phyloP scores from a whole-genome alignment of 2,329 filamentous ascomycete species.

The Penicillium olsonii region DNA sequence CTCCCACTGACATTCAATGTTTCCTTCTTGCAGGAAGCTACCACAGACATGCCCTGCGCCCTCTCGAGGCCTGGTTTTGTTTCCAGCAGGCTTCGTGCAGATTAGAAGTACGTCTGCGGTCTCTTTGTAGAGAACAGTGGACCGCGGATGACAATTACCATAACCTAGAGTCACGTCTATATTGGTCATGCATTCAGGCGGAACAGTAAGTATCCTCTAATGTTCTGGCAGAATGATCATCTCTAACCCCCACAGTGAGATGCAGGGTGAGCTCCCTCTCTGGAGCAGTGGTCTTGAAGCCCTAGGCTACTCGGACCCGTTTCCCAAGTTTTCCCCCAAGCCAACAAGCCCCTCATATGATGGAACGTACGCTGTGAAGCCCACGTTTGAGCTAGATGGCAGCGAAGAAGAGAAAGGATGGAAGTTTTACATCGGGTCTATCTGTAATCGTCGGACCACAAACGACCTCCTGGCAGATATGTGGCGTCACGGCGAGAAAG shows the following conservation, averaged over 20 bases:
- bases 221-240: background rate
- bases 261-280: constrained; percentile 25
- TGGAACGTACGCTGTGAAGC: constrained; percentile 5
- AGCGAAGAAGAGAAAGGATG: constrained; percentile 25
- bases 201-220: constrained; percentile 19
- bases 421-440: constrained; percentile 26
- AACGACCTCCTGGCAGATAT: constrained; percentile 26
- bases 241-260: constrained; percentile 17
- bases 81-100: constrained; percentile 28
- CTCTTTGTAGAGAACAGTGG: constrained; percentile 25
- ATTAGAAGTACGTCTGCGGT: constrained; percentile 25
- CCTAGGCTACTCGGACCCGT: constrained; percentile 22
- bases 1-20: constrained; percentile 25
- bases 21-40: constrained; percentile 26
- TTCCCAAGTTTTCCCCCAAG: constrained; percentile 18
- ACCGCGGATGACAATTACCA: constrained; percentile 23
- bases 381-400: constrained; percentile 7
- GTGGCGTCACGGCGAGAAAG: constrained; percentile 23
- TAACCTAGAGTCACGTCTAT: constrained; percentile 26
- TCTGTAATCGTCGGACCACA: constrained; percentile 25
- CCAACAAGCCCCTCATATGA: constrained; percentile 12
- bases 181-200: constrained; percentile 29
- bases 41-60: constrained; percentile 23
- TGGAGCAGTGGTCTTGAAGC: constrained; percentile 25
- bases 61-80: constrained; percentile 26